Base-by-base conservation (phyloP, 441 rosid species). In the Gossypium armourianum region DNA sequence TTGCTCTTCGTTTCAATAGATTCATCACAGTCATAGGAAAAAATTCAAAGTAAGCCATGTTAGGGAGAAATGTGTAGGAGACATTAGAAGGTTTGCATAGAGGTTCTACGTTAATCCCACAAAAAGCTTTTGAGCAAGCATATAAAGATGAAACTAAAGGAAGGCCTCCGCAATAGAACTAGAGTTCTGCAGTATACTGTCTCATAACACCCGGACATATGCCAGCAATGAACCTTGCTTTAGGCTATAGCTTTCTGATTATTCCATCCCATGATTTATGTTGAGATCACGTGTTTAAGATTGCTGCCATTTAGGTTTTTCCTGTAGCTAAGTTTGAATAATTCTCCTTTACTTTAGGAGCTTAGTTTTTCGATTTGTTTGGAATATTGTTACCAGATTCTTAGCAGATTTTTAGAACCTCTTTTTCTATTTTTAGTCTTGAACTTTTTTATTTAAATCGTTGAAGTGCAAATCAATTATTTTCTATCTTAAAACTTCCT, bases 131-230 rank as follows among this genome's bases (percentile, higher is more conserved):
- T 15, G 91, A 87, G 55, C 89, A 88, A 24, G 88, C 92, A 75
- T 87, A 91, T 81, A 84, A 83, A 5, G 84, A 83, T 24, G 91
- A 91, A 74, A 87, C 77, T n/a, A 91, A 71, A 60, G 95, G 95
- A 68, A 86, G 81, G 54, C 87, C 91, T 15, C 82, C 68, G 23
- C 90, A 79, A 65, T 91, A 89, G 68, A 76, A 81, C 72, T 87
- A 83, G 49, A 89, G 85, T 12, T 76, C 79, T 6, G 90, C 80
- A 40, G 86, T 86, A 49, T 91, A 91, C 28, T 91, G 95, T 9
- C 88, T 90, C 95, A 91, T 89, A 19, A 94, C 81, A 20, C 93
- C 91, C 0, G 95, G 86, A 49, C 85, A 83, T 67, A 89, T 83
- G 8, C 85, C 23, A 21, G 23, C 23, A 21, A 21, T 21, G 23